These are phyloP conservation scores for Phytophthora nicotianae DNA, from an alignment of 352 stramenopile genomes.

Conservation along the genomic window DNA sequence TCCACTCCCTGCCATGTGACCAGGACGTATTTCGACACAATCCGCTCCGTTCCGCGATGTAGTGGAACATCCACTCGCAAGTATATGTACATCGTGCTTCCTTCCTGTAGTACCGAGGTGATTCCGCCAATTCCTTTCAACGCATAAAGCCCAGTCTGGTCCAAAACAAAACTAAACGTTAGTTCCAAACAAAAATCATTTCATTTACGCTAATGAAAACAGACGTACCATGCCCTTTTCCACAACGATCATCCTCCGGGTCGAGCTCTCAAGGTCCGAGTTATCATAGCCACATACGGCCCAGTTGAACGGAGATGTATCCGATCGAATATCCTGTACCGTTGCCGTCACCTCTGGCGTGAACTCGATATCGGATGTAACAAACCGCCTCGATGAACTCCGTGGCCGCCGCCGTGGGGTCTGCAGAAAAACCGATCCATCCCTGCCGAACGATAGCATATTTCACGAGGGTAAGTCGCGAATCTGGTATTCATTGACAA, in stretches of 20 bases:
- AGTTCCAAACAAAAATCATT: too few relatives aligned
- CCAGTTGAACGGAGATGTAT: slow-evolving; percentile 85
- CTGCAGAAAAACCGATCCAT: slow-evolving; percentile 68
- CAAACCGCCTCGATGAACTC: slow-evolving; percentile 71
- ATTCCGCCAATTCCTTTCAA: slow-evolving; percentile 87
- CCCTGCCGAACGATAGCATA: slow-evolving; percentile 37
- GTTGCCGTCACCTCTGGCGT: slow-evolving; percentile 67
- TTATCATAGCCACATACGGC: slow-evolving; percentile 82
- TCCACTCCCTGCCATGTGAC: slow-evolving; percentile 84
- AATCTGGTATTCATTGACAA: neutral
- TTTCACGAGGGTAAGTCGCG: neutral
- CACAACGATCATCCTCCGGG: slow-evolving; percentile 75
- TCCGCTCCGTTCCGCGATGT: slow-evolving; percentile 77
- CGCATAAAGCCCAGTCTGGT: slow-evolving; percentile 77
- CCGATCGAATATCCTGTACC: slow-evolving; percentile 83
- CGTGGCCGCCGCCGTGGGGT: slow-evolving; percentile 63
- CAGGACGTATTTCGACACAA: slow-evolving; percentile 89
- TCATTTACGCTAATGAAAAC: neutral
- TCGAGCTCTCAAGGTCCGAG: slow-evolving; percentile 60
- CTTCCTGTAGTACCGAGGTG: slow-evolving; percentile 70
- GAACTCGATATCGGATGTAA: slow-evolving; percentile 87
- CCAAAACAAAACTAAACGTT: slow-evolving; percentile 8
- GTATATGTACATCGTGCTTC: slow-evolving; percentile 90
- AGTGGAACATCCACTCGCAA: slow-evolving; percentile 86
- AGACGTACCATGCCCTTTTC: slow-evolving; percentile 85